Conservation (phyloP, 192 early-diverging fungal genomes). For the Coemansia sp. region DNA sequence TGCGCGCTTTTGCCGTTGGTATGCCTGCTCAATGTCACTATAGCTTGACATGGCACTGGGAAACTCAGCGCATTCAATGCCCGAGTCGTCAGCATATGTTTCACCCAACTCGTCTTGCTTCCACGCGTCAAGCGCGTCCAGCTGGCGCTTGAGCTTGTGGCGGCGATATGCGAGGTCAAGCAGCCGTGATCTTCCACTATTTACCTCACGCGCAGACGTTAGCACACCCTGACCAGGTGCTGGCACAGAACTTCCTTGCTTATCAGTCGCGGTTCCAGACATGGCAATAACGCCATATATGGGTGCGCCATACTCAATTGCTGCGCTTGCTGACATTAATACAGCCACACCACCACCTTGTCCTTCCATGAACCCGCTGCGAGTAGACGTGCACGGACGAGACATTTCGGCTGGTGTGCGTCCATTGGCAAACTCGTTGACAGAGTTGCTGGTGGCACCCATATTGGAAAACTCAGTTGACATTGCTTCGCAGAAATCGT, state of each 20-base stretch:
- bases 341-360: slow-evolving; percentile 87
- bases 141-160: slow-evolving; percentile 61
- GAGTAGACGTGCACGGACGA: slow-evolving; percentile 83
- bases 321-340: slow-evolving; percentile 83
- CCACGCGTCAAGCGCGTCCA: background rate
- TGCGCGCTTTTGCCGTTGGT: slow-evolving; percentile 67
- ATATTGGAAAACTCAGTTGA: slow-evolving; percentile 92
- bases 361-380: slow-evolving; percentile 89
- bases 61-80: background rate
- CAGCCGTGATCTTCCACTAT: slow-evolving; percentile 57
- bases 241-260: slow-evolving; percentile 90
- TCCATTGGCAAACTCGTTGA: slow-evolving; percentile 79
- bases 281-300: slow-evolving; percentile 88
- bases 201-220: slow-evolving; percentile 78
- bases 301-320: slow-evolving; percentile 88
- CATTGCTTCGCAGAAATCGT: slow-evolving; percentile 84
- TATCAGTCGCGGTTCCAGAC: slow-evolving; percentile 89
- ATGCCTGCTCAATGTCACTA: slow-evolving; percentile 59
- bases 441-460: slow-evolving; percentile 85
- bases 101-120: background rate
- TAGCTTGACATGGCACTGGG: background rate
- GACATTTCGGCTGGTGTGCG: slow-evolving; percentile 85
- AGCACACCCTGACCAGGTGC: slow-evolving; percentile 94
- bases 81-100: background rate
- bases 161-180: slow-evolving; percentile 82